Percentiles rank a stretch among this genome's conserved stretches.
phyloP scores from a whole-genome alignment of 768 basidiomycete species.

The Wakefieldia striispora region DNA sequence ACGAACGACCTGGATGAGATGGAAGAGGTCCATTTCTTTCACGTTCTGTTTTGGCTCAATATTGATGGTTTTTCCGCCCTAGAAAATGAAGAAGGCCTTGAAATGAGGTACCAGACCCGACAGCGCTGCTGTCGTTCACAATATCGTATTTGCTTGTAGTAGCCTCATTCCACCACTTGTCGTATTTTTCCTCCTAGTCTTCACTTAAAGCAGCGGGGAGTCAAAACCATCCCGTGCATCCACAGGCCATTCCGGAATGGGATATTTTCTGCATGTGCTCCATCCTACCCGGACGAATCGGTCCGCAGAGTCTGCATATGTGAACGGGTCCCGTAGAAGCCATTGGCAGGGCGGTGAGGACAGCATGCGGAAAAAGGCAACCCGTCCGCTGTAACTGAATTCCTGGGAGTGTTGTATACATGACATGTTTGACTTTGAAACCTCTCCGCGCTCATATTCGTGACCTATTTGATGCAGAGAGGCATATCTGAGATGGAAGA shows the following conservation, averaged over 20 bases:
- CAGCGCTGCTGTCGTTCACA: background rate
- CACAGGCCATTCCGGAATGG: too few species aligned
- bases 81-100: slow-evolving; percentile 83
- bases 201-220: too few species aligned
- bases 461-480: slow-evolving; percentile 29
- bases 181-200: too few species aligned
- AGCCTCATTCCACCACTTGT: background rate
- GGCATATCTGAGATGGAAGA: too few species aligned
- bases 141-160: background rate
- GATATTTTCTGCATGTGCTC: background rate
- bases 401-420: too few species aligned
- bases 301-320: too few species aligned
- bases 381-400: too few species aligned
- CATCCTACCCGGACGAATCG: background rate
- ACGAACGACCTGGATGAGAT: slow-evolving; percentile 90
- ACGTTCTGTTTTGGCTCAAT: background rate
- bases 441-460: background rate
- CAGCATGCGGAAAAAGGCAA: too few species aligned
- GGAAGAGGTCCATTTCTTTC: slow-evolving; percentile 68
- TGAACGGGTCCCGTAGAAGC: too few species aligned
- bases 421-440: background rate
- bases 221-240: too few species aligned
- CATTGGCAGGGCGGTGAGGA: too few species aligned
- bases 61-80: background rate
- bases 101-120: slow-evolving; percentile 40